Evolutionary conservation across 148 eudicot species (phyloP).

Genomic region (Linanthus parryae): DNA sequence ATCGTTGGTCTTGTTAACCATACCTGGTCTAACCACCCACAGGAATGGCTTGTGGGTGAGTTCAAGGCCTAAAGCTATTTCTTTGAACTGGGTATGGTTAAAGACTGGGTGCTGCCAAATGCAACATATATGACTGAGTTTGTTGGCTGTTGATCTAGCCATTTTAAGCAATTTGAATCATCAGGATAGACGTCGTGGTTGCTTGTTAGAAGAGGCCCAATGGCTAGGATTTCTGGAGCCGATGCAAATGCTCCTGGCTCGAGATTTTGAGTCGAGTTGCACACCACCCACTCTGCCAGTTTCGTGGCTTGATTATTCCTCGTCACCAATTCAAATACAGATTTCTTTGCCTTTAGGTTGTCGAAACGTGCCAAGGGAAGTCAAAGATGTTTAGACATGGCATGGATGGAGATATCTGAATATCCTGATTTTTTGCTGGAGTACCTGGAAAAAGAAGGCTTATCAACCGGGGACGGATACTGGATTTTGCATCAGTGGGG

Average conservation of each 20-base stretch:
- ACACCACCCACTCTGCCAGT: slow-evolving; percentile 15
- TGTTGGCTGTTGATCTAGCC: slow-evolving; percentile 29
- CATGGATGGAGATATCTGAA: slow-evolving; percentile 24
- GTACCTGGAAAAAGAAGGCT: slow-evolving; percentile 20
- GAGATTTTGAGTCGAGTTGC: slow-evolving; percentile 21
- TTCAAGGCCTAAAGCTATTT: slow-evolving; percentile 45
- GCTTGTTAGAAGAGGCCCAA: slow-evolving; percentile 27
- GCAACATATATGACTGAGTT: slow-evolving; percentile 26
- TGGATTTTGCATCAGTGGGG: no score
- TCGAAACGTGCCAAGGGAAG: slow-evolving; percentile 23
- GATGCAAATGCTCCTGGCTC: slow-evolving; percentile 22
- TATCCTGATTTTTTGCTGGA: slow-evolving; percentile 9
- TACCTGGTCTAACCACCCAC: slow-evolving; percentile 39
- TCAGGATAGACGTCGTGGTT: slow-evolving; percentile 22
- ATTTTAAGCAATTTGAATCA: slow-evolving; percentile 21
- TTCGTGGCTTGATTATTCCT: neutral
- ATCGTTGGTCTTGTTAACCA: slow-evolving; percentile 3
- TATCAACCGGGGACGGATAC: no score
- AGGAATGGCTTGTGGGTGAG: slow-evolving; percentile 30
- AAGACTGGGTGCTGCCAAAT: slow-evolving; percentile 25
- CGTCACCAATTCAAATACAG: neutral
- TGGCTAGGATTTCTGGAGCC: slow-evolving; percentile 11
- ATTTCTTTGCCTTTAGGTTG: slow-evolving; percentile 1
- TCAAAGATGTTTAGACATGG: slow-evolving; percentile 20
- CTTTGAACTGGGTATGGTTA: slow-evolving; percentile 26